These are phyloP conservation scores for Talaromyces stipitatus DNA, from an alignment of 495 filamentous ascomycete genomes.

Conservation along the genomic window DNA sequence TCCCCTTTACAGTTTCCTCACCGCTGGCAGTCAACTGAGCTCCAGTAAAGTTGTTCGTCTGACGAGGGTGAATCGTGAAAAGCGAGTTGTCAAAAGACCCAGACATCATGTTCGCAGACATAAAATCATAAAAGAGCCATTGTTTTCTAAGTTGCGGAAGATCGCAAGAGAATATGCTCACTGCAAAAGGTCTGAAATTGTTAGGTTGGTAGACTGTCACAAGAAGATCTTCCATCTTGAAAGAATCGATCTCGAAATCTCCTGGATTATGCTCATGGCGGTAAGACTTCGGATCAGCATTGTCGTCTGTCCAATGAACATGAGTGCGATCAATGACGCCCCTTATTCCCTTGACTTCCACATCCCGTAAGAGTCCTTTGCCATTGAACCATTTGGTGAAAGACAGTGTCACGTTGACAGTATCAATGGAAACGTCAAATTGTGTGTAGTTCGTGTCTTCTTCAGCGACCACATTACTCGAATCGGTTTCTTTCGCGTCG, in stretches of 20 bases:
- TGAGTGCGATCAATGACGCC: conserved; percentile 89
- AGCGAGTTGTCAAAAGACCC: conserved; percentile 92
- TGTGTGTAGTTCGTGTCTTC: conserved; percentile 97
- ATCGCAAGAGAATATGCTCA: conserved; percentile 93
- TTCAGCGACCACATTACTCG: conserved; percentile 34
- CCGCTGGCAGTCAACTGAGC: conserved; percentile 42
- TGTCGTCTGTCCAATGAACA: conserved; percentile 61
- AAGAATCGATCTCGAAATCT: conserved; percentile 93
- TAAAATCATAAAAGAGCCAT: conserved; percentile 95
- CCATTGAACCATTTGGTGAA: conserved; percentile 98
- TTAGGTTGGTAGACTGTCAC: conserved; percentile 87
- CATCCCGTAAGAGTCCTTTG: conserved; percentile 83
- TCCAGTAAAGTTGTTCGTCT: conserved; percentile 66
- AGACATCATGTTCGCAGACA: conserved; percentile 92
- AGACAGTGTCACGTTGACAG: conserved; percentile 93
- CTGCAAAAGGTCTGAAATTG: conserved; percentile 84
- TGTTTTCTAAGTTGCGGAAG: conserved; percentile 89
- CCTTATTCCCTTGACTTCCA: conserved; percentile 90
- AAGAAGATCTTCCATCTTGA: conserved; percentile 90
- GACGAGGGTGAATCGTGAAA: conserved; percentile 93
- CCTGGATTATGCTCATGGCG: conserved; percentile 82
- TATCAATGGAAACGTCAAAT: conserved; percentile 91
- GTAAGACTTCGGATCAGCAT: conserved; percentile 72
- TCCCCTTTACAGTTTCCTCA: conserved; percentile 41
- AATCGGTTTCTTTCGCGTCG: conserved; percentile 21